Evolutionary conservation across 2,329 filamentous ascomycete species (phyloP).

Genomic region (Calonectria ilicicola): DNA sequence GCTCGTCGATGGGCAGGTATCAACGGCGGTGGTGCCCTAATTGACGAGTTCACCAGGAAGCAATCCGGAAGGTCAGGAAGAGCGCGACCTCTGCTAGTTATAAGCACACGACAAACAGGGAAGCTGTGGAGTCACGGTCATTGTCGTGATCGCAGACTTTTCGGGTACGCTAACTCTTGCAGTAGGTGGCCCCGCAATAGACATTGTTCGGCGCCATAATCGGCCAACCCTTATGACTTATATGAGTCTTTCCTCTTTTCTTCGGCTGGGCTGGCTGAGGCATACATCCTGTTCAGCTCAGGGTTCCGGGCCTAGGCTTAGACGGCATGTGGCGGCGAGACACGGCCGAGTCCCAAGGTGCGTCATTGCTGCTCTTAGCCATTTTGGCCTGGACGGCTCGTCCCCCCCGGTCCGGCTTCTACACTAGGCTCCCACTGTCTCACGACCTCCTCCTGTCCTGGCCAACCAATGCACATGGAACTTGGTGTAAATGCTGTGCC

Average conservation of each 20-base stretch:
- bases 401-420: neutral
- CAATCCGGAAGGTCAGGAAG: neutral
- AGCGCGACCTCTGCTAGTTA: neutral
- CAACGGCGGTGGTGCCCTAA: conserved; percentile 9
- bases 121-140: conserved; percentile 29
- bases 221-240: conserved; percentile 16
- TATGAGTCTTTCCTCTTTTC: neutral
- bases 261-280: neutral
- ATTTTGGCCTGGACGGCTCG: neutral
- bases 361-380: neutral
- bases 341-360: neutral
- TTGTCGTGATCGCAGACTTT: conserved; percentile 44
- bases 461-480: conserved; percentile 22
- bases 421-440: conserved; percentile 23
- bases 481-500: neutral
- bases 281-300: neutral
- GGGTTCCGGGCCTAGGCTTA: neutral
- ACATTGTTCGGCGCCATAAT: conserved; percentile 22
- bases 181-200: conserved; percentile 32
- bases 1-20: neutral
- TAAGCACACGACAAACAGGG: conserved; percentile 5
- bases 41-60: neutral
- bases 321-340: neutral
- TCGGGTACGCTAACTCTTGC: conserved; percentile 21
- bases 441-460: conserved; percentile 8